Evolutionary conservation across 1,139 yeast species (phyloP).

Genomic region (Taphrina deformans): DNA sequence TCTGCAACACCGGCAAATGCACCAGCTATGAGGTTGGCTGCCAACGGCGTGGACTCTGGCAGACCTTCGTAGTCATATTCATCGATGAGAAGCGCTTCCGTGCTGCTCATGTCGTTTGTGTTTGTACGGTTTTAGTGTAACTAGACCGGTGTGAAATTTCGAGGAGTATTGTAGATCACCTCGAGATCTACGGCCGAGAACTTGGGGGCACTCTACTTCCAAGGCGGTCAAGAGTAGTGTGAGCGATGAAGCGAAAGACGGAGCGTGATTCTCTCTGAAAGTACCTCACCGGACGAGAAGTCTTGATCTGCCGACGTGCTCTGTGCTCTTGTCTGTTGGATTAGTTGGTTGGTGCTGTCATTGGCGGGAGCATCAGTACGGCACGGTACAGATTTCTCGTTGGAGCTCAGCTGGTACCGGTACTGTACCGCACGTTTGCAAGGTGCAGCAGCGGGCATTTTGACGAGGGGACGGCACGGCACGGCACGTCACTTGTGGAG

Average conservation of each 20-base stretch:
- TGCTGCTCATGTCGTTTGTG: constrained; percentile 5
- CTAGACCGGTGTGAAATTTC: background rate
- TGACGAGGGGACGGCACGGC: too few relatives aligned
- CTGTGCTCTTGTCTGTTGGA: too few relatives aligned
- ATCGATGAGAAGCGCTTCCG: constrained; percentile 35
- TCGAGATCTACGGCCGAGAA: background rate
- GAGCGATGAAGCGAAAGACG: too few relatives aligned
- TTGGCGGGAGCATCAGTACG: constrained; percentile 3
- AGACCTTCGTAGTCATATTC: constrained; percentile 77
- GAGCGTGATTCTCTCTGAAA: too few relatives aligned
- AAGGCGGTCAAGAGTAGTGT: too few relatives aligned
- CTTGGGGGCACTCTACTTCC: background rate
- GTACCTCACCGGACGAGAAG: too few relatives aligned
- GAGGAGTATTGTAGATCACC: background rate
- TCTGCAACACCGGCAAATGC: constrained; percentile 99
- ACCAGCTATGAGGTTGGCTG: constrained; percentile 85
- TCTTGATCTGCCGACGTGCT: too few relatives aligned
- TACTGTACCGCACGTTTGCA: too few relatives aligned
- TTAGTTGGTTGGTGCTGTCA: constrained; percentile 4
- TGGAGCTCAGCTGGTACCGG: constrained; percentile 6
- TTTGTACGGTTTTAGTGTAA: background rate
- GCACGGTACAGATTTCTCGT: background rate
- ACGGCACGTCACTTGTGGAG: background rate
- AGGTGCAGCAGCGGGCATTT: too few relatives aligned
- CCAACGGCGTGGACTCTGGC: constrained; percentile 80